Percentiles rank a stretch among this genome's conserved stretches.
Evolutionary conservation across 78 protist genomes (phyloP).

Genomic region (Dictyostelium firmibasis): DNA sequence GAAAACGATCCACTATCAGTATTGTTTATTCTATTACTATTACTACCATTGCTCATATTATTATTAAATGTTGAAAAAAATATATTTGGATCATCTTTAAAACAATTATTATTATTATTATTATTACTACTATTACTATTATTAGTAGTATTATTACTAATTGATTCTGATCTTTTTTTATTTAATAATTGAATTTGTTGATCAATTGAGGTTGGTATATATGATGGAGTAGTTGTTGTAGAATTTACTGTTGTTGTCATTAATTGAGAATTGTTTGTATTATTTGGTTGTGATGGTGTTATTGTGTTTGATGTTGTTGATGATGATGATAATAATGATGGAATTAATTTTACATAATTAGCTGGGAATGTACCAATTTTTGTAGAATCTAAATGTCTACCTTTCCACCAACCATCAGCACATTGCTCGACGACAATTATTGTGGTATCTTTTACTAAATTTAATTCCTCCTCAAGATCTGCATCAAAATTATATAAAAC

Average conservation of each 20-base stretch:
- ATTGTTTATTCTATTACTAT: not conserved
- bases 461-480: slow-evolving; percentile 26
- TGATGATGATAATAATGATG: not conserved
- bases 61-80: slow-evolving; percentile 17
- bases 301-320: not conserved
- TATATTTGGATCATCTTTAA: slow-evolving; percentile 53
- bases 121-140: no score
- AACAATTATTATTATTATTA: not conserved
- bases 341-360: slow-evolving; percentile 33
- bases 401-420: slow-evolving; percentile 73
- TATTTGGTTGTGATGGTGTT: no score
- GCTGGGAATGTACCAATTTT: slow-evolving; percentile 35
- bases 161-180: not conserved
- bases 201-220: not conserved
- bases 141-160: not conserved
- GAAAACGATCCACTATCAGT: not conserved
- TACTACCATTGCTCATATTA: not conserved
- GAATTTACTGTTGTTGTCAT: not conserved
- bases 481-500: slow-evolving; percentile 60
- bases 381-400: slow-evolving; percentile 3
- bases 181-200: not conserved
- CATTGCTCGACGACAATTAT: slow-evolving; percentile 42
- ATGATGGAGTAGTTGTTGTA: not conserved
- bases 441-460: not conserved
- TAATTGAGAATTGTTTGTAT: not conserved